Evolutionary conservation across 345 rosid species (phyloP), one percentile per base, ranked within the genome.

Genomic region (Erysimum cheiranthoides): DNA sequence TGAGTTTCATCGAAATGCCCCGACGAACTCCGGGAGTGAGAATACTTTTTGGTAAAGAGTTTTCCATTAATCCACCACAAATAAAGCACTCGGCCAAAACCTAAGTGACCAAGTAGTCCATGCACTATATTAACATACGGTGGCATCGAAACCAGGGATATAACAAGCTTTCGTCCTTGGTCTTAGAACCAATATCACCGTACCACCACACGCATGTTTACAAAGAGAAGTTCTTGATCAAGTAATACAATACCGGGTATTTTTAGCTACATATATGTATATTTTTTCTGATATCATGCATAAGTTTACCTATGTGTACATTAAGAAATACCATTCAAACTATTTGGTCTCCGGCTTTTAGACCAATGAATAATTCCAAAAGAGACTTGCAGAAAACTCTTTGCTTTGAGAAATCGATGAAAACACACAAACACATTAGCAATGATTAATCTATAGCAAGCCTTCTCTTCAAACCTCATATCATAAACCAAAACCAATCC

Each of bases 401-500:
- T 70, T 4, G 5, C 39, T 28, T 7, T 8, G 67, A 65, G 56
- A 46, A 16, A 46, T 1, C 27, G 17, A 69, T 42, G 21, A 46
- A 34, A 35, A 36, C 13, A 16, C 30, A 61, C 14, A 60, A 35
- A 31, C 69, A 64, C 28, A 46, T 46, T 64, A 1, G 56, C 10
- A 46, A 46, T 16, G n/a, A 45, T 64, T 28, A 45, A n/a, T 45
- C 7, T 0, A 12, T 12, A 13, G 31, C 3, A 54, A 13, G 5
- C 5, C 38, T 30, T 28, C 12, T 27, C 50, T 47, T 46, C 27
- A 66, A 28, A 27, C 57, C 1, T 57, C 45, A 70, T 43, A 32
- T 38, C 40, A 71, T 28, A 62, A 39, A 73, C 60, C 34, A 62
- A 61, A 62, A 62, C 21, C 61, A 62, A 72, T 50, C 25, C 52